Conservation (phyloP, 805 yeast species). For the Zygotorulaspora sp. region DNA sequence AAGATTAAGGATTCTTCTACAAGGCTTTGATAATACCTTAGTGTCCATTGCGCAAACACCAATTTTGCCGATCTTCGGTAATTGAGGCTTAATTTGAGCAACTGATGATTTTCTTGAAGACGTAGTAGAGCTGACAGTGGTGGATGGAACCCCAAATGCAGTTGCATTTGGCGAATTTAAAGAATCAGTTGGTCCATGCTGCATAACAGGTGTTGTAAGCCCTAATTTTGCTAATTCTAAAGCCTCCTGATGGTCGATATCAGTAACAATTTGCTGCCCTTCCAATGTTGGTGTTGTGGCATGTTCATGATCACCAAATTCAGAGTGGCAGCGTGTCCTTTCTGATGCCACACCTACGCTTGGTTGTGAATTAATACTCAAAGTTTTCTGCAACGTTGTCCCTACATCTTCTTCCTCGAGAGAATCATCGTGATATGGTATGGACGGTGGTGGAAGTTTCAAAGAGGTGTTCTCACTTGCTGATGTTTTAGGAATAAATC, state of each 20-base stretch:
- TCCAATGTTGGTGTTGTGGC: conserved; percentile 5
- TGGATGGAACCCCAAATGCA: conserved; percentile 12
- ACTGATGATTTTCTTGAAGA: conserved; percentile 32
- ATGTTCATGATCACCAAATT: conserved; percentile 9
- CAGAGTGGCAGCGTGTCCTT: conserved; percentile 7
- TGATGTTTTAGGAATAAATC: conserved; percentile 67
- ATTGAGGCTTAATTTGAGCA: conserved; percentile 34
- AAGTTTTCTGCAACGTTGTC: conserved; percentile 23
- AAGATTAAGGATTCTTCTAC: conserved; percentile 82
- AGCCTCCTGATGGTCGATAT: conserved; percentile 6
- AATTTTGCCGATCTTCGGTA: conserved; percentile 80
- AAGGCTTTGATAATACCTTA: conserved; percentile 92
- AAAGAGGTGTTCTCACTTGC: conserved; percentile 43
- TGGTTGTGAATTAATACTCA: conserved; percentile 26
- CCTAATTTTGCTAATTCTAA: conserved; percentile 9
- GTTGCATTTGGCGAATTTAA: conserved; percentile 9
- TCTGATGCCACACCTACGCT: conserved; percentile 9
- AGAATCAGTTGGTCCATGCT: conserved; percentile 9
- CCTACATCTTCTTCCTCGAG: conserved; percentile 28
- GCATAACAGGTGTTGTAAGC: conserved; percentile 4
- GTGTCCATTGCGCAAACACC: conserved; percentile 99
- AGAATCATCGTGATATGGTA: conserved; percentile 19
- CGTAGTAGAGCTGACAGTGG: conserved; percentile 24
- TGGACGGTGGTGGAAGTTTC: conserved; percentile 33
- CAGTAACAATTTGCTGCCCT: conserved; percentile 5